Base-by-base conservation (phyloP, 2,329 filamentous ascomycete species). In the Colletotrichum destructivum region DNA sequence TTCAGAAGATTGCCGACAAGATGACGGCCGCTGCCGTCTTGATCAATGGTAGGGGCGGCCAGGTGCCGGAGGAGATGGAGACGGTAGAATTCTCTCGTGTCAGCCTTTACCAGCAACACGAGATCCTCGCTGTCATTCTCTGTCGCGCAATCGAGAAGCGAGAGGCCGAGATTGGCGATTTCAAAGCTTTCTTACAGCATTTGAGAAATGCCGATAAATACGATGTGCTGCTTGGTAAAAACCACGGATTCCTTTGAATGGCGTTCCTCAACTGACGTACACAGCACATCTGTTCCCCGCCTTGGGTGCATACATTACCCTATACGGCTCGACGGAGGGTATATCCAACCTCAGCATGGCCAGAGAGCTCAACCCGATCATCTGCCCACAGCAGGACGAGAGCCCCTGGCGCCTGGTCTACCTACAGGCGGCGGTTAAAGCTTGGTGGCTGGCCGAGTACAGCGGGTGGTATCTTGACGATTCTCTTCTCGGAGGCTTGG, bases 391-490 rank as follows among this genome's bases (percentile, higher is more conserved):
- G 21, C 84, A 89, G 56, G 93, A 95, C 61, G 89, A 91, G 71
- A 85, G 92, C 52, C 84, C 87, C 18, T 98, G 95, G 93, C 86
- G 88, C 26, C 81, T 97, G 49, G 86, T 91, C 18, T 92, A 92
- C 75, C 88, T 98, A 15, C 92, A 95, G 76, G 94, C 95, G 56
- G 92, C 94, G 4, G 88, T 95, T 15, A 88, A 90, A 66, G 90
- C 92, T 5, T 95, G 94, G 88, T 99, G 96, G 96, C 88, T 98
- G 57, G 92, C 94, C 42, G 95, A 98, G 78, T 98, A 98, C 82
- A 96, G 94, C 75, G 94, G 94, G 3, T 94, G 94, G 86, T 98
- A 95, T 79, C 87, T 94, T 69, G 94, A 97, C 76, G 89, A 92
- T 76, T 88, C 89, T 23, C 62, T 74, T 18, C 63, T 74, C n/a